Percentiles rank a stretch among this genome's conserved stretches.
phyloP scores from a whole-genome alignment of 2,329 filamentous ascomycete genomes.

The Fusarium sp. region DNA sequence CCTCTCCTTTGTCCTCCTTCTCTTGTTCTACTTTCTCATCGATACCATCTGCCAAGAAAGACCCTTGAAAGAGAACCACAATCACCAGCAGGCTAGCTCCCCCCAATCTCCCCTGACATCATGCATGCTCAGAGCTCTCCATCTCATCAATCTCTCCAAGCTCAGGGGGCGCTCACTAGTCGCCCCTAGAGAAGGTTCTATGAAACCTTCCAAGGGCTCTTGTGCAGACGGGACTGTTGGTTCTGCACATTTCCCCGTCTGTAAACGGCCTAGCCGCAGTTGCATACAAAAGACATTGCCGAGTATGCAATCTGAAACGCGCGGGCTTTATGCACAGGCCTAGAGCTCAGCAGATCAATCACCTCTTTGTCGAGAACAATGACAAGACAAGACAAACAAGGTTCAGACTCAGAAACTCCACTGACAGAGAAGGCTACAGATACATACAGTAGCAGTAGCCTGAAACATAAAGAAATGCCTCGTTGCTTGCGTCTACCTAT shows the following conservation, averaged over 20 bases:
- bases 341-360: neutral
- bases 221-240: slow-evolving; percentile 3
- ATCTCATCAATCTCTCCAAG: slow-evolving; percentile 33
- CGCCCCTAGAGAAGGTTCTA: slow-evolving; percentile 41
- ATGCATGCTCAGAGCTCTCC: slow-evolving; percentile 16
- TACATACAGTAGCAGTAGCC: slow-evolving; percentile 4
- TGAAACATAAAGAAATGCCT: slow-evolving; percentile 19
- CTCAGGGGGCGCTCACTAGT: slow-evolving; percentile 35
- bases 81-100: slow-evolving; percentile 1
- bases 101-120: slow-evolving; percentile 38
- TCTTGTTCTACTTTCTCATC: slow-evolving; percentile 2
- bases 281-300: slow-evolving; percentile 15
- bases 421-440: neutral
- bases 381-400: slow-evolving; percentile 4
- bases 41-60: neutral
- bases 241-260: slow-evolving; percentile 18
- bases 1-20: neutral
- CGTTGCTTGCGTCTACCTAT: slow-evolving; percentile 29
- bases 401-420: neutral
- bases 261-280: slow-evolving; percentile 14
- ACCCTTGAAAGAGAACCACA: slow-evolving; percentile 13
- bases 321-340: slow-evolving; percentile 30
- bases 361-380: slow-evolving; percentile 4
- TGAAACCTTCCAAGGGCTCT: slow-evolving; percentile 42
- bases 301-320: slow-evolving; percentile 28